Evolutionary conservation across 2,329 filamentous ascomycete species (phyloP).

Genomic region (Colletotrichum lentis): DNA sequence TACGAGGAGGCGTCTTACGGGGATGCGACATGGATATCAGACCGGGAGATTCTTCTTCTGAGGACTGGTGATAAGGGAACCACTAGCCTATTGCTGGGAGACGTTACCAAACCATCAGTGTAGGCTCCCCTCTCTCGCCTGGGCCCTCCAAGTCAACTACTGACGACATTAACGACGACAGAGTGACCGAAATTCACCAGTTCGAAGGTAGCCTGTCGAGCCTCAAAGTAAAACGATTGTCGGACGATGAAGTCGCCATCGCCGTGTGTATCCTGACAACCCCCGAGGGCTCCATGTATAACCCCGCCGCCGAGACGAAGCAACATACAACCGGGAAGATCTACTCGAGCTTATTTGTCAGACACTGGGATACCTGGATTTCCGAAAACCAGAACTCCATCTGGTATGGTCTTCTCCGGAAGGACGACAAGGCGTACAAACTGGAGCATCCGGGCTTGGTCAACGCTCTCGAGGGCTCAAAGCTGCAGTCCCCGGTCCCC

Average conservation of each 20-base stretch:
- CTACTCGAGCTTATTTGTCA: constrained; percentile 78
- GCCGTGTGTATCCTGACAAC: constrained; percentile 71
- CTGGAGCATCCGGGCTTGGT: constrained; percentile 58
- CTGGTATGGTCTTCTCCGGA: constrained; percentile 72
- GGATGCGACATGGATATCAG: constrained; percentile 80
- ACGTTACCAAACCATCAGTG: constrained; percentile 49
- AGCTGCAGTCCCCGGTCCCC: constrained; percentile 72
- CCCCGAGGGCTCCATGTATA: constrained; percentile 74
- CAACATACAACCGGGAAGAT: constrained; percentile 71
- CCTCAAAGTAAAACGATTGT: constrained; percentile 63
- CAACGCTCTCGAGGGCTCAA: constrained; percentile 70
- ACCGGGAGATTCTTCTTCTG: constrained; percentile 68
- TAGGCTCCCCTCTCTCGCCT: constrained; percentile 44
- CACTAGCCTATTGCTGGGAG: constrained; percentile 56
- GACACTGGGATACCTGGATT: constrained; percentile 84
- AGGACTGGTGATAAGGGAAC: constrained; percentile 57
- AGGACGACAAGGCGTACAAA: constrained; percentile 51
- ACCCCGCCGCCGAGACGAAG: constrained; percentile 67
- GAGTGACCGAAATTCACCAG: constrained; percentile 53
- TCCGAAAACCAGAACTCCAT: constrained; percentile 74
- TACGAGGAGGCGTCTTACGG: constrained; percentile 70
- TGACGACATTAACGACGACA: constrained; percentile 29
- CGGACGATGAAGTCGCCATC: constrained; percentile 60
- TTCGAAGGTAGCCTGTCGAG: constrained; percentile 66
- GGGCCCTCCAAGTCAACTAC: too few relatives aligned